Base-by-base conservation (phyloP, 768 basidiomycete genomes). In the Mycena floridula region DNA sequence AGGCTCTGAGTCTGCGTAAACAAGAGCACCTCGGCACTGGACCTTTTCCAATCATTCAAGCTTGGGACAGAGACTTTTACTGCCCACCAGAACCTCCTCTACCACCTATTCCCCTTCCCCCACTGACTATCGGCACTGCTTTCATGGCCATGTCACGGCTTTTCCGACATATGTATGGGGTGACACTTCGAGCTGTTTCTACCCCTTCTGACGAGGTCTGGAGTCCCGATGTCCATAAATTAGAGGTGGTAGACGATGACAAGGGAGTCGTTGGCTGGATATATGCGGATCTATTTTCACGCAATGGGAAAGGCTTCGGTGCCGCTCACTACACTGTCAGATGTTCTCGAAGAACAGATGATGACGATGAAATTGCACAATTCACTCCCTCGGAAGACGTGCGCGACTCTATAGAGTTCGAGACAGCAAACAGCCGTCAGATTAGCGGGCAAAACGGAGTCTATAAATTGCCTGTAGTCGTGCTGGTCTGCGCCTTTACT, bases 61-160 rank as follows among this genome's bases (percentile, higher is more conserved):
- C 92, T n/a, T 99, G 96, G 96, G 96, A 98, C 64, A 77, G 93
- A 52, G 94, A 97, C 53, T 95, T 84, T 59, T 97, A 92, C 62
- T 86, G 89, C 46, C 85, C 86, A 1, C 82, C 82, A 4, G 82
- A 88, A 61, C 78, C 81, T 9, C 82, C 83, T 23, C 77, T 82
- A 11, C 85, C 90, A 22, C 79, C 86, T 45, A 68, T 86, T 61
- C 64, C 87, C 49, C 66, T 90, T 49, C 80, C 82, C 23, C 74
- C 81, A 23, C 73, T 91, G 49, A 92, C 91, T 2, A 76, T 90
- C 16, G 96, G 96, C n/a, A 87, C 85, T 7, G 84, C 89, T 51
- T 85, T 98, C 57, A 83, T 85, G 74, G 94, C 87, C 4, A 71
- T 98, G n/a, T 94, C 93, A 2, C 74, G 86, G 21, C 69, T 99